phyloP scores from a whole-genome alignment of 495 filamentous ascomycete species.

The Aspergillus carlsbadensis region DNA sequence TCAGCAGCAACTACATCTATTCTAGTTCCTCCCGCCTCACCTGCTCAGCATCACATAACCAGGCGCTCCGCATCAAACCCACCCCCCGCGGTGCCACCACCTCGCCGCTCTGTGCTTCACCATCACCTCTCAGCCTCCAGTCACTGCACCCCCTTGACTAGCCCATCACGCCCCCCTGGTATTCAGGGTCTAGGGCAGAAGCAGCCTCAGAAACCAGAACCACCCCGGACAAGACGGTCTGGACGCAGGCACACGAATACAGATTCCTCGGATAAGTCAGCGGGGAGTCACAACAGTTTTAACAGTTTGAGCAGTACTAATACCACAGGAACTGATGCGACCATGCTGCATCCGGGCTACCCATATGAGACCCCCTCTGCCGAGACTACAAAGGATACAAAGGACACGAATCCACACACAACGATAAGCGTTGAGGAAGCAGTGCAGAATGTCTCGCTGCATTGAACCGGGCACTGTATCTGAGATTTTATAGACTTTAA shows the following conservation, averaged over 20 bases:
- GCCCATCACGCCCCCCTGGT: constrained; percentile 14
- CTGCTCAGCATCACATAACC: constrained; percentile 12
- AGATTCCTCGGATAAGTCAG: constrained; percentile 18
- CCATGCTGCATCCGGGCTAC: neutral
- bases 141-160: constrained; percentile 21
- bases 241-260: constrained; percentile 32
- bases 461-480: neutral
- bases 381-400: neutral
- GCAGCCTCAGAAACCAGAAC: constrained; percentile 35
- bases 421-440: constrained; percentile 30
- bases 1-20: constrained; percentile 26
- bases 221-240: constrained; percentile 41
- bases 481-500: neutral
- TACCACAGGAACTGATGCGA: neutral
- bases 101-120: constrained; percentile 34
- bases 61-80: constrained; percentile 42
- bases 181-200: constrained; percentile 13
- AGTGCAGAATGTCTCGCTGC: constrained; percentile 37
- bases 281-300: neutral
- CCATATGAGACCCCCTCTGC: neutral
- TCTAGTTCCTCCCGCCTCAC: constrained; percentile 25
- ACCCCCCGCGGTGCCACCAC: constrained; percentile 41
- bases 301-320: neutral
- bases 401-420: neutral
- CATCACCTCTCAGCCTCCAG: constrained; percentile 24